phyloP scores from a whole-genome alignment of 1,284 basidiomycete genomes.

The Apiotrichum akiyoshidainum region DNA sequence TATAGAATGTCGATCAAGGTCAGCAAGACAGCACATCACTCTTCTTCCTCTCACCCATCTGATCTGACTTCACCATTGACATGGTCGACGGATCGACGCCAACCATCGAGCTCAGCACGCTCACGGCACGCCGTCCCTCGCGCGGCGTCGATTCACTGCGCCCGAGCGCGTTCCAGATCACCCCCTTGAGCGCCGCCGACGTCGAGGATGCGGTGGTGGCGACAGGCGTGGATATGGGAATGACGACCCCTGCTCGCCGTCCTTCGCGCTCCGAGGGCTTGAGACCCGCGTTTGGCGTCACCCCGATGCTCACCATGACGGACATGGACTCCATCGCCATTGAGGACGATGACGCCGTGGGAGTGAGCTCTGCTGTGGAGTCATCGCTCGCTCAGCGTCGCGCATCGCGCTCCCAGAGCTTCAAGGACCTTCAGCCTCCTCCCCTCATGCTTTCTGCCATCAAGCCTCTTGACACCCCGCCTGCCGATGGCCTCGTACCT shows the following conservation, averaged over 20 bases:
- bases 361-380: background rate
- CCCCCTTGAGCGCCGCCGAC: background rate
- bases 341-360: background rate
- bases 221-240: background rate
- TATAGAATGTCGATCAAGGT: no score
- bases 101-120: background rate
- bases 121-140: background rate
- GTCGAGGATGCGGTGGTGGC: background rate
- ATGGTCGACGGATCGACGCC: background rate
- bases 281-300: background rate
- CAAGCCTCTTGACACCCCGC: constrained; percentile 1
- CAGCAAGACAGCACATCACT: no score
- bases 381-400: constrained; percentile 1
- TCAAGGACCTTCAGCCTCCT: constrained; percentile 6
- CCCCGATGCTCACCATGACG: background rate
- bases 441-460: background rate
- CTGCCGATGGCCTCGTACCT: background rate
- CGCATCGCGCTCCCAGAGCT: constrained; percentile 1
- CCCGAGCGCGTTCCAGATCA: constrained; percentile 4
- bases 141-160: background rate
- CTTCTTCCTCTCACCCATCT: no score
- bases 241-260: background rate
- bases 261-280: background rate
- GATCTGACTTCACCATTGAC: background rate
- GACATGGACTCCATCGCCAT: background rate